Percentiles rank a stretch among this genome's conserved stretches.
Conservation (phyloP, 768 basidiomycete genomes). For the Lactarius hatsudake region DNA sequence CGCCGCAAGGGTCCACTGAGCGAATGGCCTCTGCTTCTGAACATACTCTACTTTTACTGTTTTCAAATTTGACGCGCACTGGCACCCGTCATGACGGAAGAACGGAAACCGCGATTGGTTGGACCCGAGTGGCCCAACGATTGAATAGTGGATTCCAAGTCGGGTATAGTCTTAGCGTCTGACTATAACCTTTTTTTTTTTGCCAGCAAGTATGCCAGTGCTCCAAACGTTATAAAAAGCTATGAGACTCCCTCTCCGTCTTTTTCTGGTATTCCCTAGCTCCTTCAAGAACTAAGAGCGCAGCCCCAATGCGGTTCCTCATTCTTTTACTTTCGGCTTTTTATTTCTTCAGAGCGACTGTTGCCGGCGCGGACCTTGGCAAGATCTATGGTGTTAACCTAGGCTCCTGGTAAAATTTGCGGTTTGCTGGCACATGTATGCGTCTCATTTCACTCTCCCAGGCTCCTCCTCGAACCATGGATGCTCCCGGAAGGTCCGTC, state of each 20-base stretch:
- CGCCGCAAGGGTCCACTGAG: not conserved
- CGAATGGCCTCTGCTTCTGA: not conserved
- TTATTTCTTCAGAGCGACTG: not conserved
- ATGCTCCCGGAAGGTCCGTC: conserved; percentile 65
- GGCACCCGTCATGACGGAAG: too few relatives aligned
- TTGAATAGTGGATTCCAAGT: too few relatives aligned
- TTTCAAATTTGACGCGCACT: too few relatives aligned
- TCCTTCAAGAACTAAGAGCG: not conserved
- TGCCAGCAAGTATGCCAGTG: too few relatives aligned
- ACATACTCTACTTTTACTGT: not conserved
- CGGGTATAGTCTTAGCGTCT: too few relatives aligned
- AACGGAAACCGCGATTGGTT: too few relatives aligned
- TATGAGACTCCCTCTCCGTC: not conserved
- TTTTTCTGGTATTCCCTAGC: not conserved
- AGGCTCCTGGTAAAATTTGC: conserved; percentile 51
- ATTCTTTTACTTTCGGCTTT: conserved; percentile 3
- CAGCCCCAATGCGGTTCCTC: conserved; percentile 9
- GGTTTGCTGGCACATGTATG: conserved; percentile 1
- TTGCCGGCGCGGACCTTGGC: conserved; percentile 25
- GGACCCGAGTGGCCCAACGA: too few relatives aligned
- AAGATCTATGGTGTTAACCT: conserved; percentile 74
- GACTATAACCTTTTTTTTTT: too few relatives aligned
- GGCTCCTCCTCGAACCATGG: conserved; percentile 80
- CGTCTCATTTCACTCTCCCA: conserved; percentile 31
- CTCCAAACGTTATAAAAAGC: not conserved